These are phyloP conservation scores for Cotoneaster glaucophyllus DNA, from an alignment of 306 rosid species.

Conservation along the genomic window DNA sequence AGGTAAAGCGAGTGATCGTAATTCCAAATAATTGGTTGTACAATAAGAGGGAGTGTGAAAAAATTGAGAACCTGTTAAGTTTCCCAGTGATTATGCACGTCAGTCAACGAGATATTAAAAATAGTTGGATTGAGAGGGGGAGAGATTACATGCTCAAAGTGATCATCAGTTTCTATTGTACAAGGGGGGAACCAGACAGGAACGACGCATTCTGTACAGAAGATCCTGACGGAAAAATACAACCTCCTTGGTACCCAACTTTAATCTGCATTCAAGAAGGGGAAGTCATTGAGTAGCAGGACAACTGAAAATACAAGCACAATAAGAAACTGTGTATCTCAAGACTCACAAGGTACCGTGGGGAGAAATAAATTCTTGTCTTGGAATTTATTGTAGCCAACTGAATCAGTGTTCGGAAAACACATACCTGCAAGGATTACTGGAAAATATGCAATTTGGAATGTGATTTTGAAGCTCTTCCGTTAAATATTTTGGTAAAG, in stretches of 20 bases:
- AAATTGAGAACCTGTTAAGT: slow-evolving; percentile 18
- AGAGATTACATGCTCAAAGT: slow-evolving; percentile 72
- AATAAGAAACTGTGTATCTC: neutral
- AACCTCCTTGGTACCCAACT: slow-evolving; percentile 73
- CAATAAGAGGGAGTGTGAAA: slow-evolving; percentile 58
- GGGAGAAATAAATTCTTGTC: neutral
- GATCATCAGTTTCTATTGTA: slow-evolving; percentile 73
- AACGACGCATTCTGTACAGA: slow-evolving; percentile 81
- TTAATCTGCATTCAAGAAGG: slow-evolving; percentile 55
- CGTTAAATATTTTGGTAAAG: slow-evolving; percentile 71
- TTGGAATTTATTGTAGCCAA: neutral
- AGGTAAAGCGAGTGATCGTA: slow-evolving; percentile 80
- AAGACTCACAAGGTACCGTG: neutral
- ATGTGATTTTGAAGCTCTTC: slow-evolving; percentile 73
- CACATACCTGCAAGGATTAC: slow-evolving; percentile 88
- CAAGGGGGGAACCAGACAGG: slow-evolving; percentile 82
- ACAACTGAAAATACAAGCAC: slow-evolving; percentile 10
- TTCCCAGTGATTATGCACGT: slow-evolving; percentile 5
- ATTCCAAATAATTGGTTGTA: slow-evolving; percentile 88
- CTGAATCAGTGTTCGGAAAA: slow-evolving; percentile 5
- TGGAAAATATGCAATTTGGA: slow-evolving; percentile 80
- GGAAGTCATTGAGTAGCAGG: slow-evolving; percentile 7
- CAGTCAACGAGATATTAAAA: neutral
- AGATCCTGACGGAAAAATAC: slow-evolving; percentile 84
- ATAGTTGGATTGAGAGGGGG: neutral